phyloP scores from a whole-genome alignment of 805 yeast species.

The Kodamaea laetipori region DNA sequence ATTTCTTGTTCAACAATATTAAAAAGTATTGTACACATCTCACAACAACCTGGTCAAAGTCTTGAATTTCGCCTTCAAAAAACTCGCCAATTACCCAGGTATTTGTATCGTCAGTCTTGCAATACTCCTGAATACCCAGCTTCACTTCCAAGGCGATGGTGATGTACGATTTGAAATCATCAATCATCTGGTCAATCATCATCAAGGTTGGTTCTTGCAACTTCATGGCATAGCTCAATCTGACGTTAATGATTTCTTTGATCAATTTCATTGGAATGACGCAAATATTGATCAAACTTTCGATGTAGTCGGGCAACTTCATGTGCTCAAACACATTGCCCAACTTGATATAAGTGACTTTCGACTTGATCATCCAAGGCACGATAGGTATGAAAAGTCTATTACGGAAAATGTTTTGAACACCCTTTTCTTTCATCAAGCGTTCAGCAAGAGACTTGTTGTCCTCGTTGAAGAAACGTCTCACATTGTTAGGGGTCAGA shows the following conservation, averaged over 20 bases:
- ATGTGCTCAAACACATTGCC: conserved; percentile 63
- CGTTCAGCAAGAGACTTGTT: conserved; percentile 76
- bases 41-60: conserved; percentile 65
- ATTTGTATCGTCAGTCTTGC: conserved; percentile 51
- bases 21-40: conserved; percentile 75
- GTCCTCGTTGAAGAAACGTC: conserved; percentile 56
- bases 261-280: conserved; percentile 78
- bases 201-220: conserved; percentile 85
- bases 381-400: conserved; percentile 68
- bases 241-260: conserved; percentile 72
- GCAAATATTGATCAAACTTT: conserved; percentile 63
- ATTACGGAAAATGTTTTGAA: conserved; percentile 67
- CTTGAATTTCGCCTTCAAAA: conserved; percentile 53
- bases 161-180: conserved; percentile 77
- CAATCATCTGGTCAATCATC: conserved; percentile 94
- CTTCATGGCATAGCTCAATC: conserved; percentile 76
- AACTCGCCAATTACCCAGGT: conserved; percentile 74
- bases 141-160: conserved; percentile 74
- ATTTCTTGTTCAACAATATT: conserved; percentile 69
- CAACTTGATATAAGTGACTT: conserved; percentile 64
- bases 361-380: conserved; percentile 82
- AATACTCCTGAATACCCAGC: conserved; percentile 61
- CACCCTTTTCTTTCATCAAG: conserved; percentile 76
- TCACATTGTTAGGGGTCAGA: conserved; percentile 16
- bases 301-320: conserved; percentile 73